phyloP scores from a whole-genome alignment of 1,139 yeast species.

The Debaryomyces fabryi region DNA sequence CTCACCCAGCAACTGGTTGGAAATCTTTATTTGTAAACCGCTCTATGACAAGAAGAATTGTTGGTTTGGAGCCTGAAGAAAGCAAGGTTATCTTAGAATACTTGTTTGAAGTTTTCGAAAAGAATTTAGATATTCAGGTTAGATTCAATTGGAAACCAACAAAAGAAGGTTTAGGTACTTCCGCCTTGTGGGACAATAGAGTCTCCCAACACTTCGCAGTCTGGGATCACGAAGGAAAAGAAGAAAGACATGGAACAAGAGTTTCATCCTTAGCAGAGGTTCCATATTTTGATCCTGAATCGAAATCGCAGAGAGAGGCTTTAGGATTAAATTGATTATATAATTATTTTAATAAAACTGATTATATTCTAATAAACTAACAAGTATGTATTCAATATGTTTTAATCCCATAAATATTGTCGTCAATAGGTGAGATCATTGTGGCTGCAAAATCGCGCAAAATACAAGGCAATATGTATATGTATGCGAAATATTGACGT shows the following conservation, averaged over 20 bases:
- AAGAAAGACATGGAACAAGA: constrained; percentile 60
- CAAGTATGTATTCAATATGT: no score
- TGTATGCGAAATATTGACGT: no score
- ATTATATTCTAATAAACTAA: no score
- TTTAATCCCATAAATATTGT: no score
- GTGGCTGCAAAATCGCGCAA: no score
- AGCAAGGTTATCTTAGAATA: constrained; percentile 35
- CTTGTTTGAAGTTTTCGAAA: constrained; percentile 36
- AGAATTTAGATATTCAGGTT: constrained; percentile 48
- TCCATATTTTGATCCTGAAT: constrained; percentile 53
- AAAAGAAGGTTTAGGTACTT: constrained; percentile 51
- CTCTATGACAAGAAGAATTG: constrained; percentile 39
- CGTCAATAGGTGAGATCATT: no score
- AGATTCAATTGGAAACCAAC: constrained; percentile 58
- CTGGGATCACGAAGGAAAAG: constrained; percentile 54
- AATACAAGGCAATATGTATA: no score
- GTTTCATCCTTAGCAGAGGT: constrained; percentile 60
- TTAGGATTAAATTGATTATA: constrained; percentile 34
- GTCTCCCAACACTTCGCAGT: constrained; percentile 53
- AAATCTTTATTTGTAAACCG: constrained; percentile 42
- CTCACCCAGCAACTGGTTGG: constrained; percentile 51
- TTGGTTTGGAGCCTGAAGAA: constrained; percentile 39
- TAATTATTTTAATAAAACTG: constrained; percentile 11
- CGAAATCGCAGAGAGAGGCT: constrained; percentile 59
- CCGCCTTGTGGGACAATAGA: constrained; percentile 64